These are phyloP conservation scores for Spiromastix sp. DNA, from an alignment of 2,329 filamentous ascomycete genomes.

Conservation along the genomic window DNA sequence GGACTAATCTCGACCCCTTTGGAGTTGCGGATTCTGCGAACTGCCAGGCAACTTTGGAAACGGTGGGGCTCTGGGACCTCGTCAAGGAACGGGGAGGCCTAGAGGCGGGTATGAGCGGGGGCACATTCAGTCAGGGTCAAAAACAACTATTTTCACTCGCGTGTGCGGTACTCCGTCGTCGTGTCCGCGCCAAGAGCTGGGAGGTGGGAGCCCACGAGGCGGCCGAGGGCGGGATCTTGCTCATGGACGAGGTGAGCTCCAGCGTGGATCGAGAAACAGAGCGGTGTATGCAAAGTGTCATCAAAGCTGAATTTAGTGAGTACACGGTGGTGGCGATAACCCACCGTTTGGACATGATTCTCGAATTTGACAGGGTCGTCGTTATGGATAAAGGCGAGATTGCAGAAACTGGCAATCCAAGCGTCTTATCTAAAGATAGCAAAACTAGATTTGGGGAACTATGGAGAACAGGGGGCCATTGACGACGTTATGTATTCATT, in stretches of 20 bases:
- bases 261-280: conserved; percentile 51
- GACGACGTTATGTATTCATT: too few relatives aligned
- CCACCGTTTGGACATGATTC: conserved; percentile 42
- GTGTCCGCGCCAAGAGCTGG: neutral
- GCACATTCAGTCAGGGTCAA: conserved; percentile 1
- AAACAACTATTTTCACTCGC: conserved; percentile 3
- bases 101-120: neutral
- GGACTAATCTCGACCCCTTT: conserved; percentile 7
- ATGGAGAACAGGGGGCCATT: too few relatives aligned
- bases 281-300: conserved; percentile 44
- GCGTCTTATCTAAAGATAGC: too few relatives aligned
- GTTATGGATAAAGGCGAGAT: conserved; percentile 26
- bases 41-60: neutral
- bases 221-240: neutral
- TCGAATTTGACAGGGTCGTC: conserved; percentile 29
- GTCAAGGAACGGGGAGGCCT: neutral
- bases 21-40: neutral
- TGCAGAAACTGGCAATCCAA: conserved; percentile 27
- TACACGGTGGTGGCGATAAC: conserved; percentile 52
- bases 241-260: neutral
- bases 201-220: neutral
- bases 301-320: conserved; percentile 42
- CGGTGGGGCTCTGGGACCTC: conserved; percentile 1
- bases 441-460: too few relatives aligned
- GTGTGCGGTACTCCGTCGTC: neutral